Percentiles rank a stretch among this genome's conserved stretches.
Evolutionary conservation across 2,329 filamentous ascomycete genomes (phyloP).

Genomic region (Neonectria neomacrospora): DNA sequence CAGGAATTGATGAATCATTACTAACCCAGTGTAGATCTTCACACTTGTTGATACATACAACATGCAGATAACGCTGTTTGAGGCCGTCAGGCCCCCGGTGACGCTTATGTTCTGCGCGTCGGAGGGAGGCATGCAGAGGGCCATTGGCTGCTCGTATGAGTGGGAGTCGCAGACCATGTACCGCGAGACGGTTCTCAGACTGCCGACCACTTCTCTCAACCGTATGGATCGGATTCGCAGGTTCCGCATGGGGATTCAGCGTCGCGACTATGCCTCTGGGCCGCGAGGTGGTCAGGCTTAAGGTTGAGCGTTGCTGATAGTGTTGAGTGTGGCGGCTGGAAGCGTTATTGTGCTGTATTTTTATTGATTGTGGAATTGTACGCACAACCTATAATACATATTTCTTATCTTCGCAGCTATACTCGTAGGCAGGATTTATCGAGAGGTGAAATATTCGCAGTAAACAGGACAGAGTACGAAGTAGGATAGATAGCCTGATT

Average conservation of each 20-base stretch:
- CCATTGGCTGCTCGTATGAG: conserved; percentile 43
- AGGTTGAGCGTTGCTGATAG: not conserved
- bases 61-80: conserved; percentile 50
- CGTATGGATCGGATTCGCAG: conserved; percentile 42
- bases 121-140: conserved; percentile 44
- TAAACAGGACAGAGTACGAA: no score
- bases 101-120: conserved; percentile 45
- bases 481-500: not conserved
- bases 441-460: no score
- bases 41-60: conserved; percentile 52
- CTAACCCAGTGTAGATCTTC: conserved; percentile 44
- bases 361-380: no score
- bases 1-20: not conserved
- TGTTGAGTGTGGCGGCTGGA: not conserved
- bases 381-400: not conserved
- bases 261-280: conserved; percentile 34
- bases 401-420: not conserved
- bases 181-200: conserved; percentile 41
- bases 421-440: no score
- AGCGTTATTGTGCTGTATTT: not conserved
- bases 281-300: conserved; percentile 28
- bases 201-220: conserved; percentile 40
- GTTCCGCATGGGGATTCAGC: conserved; percentile 42
- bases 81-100: conserved; percentile 43
- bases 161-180: conserved; percentile 45